Percentiles rank a stretch among this genome's conserved stretches.
These are phyloP conservation scores for Chara braunii DNA, from an alignment of 139 green algal genomes.

Conservation along the genomic window DNA sequence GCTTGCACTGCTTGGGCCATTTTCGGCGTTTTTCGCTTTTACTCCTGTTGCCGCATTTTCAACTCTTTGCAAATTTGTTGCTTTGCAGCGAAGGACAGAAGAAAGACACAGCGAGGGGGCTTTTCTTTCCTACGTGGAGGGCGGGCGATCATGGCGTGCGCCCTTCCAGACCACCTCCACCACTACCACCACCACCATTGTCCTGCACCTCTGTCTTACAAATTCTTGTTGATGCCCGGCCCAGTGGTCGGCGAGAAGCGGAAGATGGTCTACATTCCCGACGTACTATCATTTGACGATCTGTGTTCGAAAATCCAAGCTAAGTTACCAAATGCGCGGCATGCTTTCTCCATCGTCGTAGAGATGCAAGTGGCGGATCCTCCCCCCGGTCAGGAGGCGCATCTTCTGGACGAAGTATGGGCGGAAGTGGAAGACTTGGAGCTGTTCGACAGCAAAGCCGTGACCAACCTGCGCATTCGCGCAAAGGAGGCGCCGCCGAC, in stretches of 20 bases:
- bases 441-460: neutral
- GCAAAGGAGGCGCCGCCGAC: no score
- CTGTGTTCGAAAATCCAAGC: neutral
- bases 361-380: neutral
- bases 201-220: no score
- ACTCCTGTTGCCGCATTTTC: no score
- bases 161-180: no score
- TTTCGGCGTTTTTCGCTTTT: no score
- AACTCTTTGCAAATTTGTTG: no score
- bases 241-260: neutral
- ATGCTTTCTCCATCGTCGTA: neutral
- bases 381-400: neutral
- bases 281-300: neutral
- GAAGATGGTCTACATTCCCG: conserved; percentile 1
- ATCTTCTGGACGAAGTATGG: neutral
- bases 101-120: no score
- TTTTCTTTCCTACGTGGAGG: no score
- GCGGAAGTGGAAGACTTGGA: neutral
- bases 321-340: neutral
- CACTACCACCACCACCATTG: no score
- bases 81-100: no score
- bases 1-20: no score
- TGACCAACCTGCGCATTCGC: neutral
- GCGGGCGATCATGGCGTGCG: no score
- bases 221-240: neutral